phyloP scores from a whole-genome alignment of 2,329 filamentous ascomycete species.

The Fusarium sp. region DNA sequence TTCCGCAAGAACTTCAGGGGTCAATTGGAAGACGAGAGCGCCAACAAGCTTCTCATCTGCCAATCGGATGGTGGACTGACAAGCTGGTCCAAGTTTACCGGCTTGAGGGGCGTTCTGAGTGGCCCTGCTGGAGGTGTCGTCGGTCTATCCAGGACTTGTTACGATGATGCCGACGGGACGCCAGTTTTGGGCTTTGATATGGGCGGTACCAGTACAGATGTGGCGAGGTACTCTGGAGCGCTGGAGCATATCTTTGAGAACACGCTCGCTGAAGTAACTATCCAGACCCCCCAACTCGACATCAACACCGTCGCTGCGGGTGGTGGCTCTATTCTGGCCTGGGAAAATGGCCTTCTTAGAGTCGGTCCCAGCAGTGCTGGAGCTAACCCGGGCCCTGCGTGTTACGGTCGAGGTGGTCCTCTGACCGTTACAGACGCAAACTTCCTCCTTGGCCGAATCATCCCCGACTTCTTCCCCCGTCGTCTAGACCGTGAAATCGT shows the following conservation, averaged over 20 bases:
- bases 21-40: slow-evolving; percentile 43
- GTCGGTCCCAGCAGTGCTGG: slow-evolving; percentile 80
- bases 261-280: slow-evolving; percentile 77
- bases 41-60: slow-evolving; percentile 50
- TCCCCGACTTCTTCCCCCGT: slow-evolving; percentile 73
- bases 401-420: slow-evolving; percentile 77
- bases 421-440: slow-evolving; percentile 81
- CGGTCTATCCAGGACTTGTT: slow-evolving; percentile 47
- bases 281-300: slow-evolving; percentile 78
- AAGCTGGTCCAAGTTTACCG: slow-evolving; percentile 49
- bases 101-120: slow-evolving; percentile 45
- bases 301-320: slow-evolving; percentile 77
- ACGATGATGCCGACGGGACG: slow-evolving; percentile 43
- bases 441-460: slow-evolving; percentile 71
- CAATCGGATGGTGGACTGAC: slow-evolving; percentile 49
- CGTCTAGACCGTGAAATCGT: slow-evolving; percentile 58
- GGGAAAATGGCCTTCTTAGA: slow-evolving; percentile 77
- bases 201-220: slow-evolving; percentile 78
- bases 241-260: slow-evolving; percentile 81
- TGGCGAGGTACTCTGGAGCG: slow-evolving; percentile 75
- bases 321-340: slow-evolving; percentile 69
- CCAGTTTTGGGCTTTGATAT: slow-evolving; percentile 49
- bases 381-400: slow-evolving; percentile 78
- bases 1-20: slow-evolving; percentile 49
- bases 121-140: slow-evolving; percentile 50